Base-by-base conservation (phyloP, 2,329 filamentous ascomycete genomes). In the Ophiostoma perfectum region DNA sequence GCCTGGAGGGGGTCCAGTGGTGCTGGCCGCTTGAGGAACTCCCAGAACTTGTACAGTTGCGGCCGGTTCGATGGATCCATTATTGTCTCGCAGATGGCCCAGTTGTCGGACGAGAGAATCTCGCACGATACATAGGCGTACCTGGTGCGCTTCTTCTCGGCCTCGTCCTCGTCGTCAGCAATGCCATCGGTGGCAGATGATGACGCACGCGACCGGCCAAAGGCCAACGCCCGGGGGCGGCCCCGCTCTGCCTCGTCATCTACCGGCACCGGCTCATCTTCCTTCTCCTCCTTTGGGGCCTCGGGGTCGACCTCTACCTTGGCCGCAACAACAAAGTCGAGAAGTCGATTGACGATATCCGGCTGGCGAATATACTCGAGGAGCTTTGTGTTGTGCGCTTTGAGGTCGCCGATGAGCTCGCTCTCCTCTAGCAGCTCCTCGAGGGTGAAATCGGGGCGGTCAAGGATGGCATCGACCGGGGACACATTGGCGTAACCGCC, bases 401-500 rank as follows among this genome's bases (percentile, higher is more conserved):
- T 99, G 72, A 99, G 86, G 84, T 99, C 95, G 79, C 97, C 93
- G 74, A 98, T 95, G 75, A 98, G 82, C 78, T 99, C 95, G 76
- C 91, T 90, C 83, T 99, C 95, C 78, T 98, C 93, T 72, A 99
- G 88, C 70, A 99, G 84, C 78, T 98, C 94, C 80, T 99, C 95
- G 73, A 98, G 89, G 66, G 91, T 93, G 77, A 97, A 93, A 80
- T 97, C 91, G 74, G 96, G 88, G 80, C 97, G 97, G 78, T 99
- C 95, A 78, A 99, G 92, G 76, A 99, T 91, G 74, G 90, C 93
- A 80, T 98, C 95, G 80, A 99, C 92, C 77, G 93, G 90, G 75
- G 94, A 97, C 81, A 97, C 90, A 85, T 92, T 96, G 84, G 93
- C 92, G 85, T 98, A 98, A 77, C 93, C 93, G 85, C 95, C 94